These are phyloP conservation scores for Sporothrix humicola DNA, from an alignment of 2,329 filamentous ascomycete species.

Conservation along the genomic window DNA sequence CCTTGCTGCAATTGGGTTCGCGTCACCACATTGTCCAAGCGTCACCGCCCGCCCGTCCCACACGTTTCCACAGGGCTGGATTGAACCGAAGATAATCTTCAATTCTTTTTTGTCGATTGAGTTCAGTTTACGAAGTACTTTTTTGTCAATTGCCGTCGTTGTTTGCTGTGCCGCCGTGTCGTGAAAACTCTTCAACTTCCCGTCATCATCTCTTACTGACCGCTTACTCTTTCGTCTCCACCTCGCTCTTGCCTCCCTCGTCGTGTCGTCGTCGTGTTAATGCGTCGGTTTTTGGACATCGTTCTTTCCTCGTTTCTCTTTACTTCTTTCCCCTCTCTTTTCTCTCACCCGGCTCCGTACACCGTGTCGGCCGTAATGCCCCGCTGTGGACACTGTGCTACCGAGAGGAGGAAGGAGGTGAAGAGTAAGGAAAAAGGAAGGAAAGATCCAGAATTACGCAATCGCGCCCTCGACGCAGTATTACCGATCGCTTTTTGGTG, in stretches of 20 bases:
- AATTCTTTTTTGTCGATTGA: background rate
- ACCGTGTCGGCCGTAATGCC: background rate
- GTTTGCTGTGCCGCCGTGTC: background rate
- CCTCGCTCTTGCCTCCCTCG: slow-evolving; percentile 3
- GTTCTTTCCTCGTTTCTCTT: background rate
- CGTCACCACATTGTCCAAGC: slow-evolving; percentile 18
- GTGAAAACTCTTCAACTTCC: slow-evolving; percentile 5
- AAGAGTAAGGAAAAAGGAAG: no score
- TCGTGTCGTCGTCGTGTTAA: background rate
- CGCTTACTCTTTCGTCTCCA: slow-evolving; percentile 13
- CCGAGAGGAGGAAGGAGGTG: no score
- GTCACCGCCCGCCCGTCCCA: slow-evolving; percentile 21
- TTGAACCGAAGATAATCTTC: background rate
- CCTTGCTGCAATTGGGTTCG: slow-evolving; percentile 30
- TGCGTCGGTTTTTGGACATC: background rate
- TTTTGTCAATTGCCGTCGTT: background rate
- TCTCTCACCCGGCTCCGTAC: background rate
- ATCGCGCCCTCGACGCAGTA: slow-evolving; percentile 9
- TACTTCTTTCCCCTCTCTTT: background rate
- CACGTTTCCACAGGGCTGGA: slow-evolving; percentile 26
- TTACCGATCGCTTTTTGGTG: background rate
- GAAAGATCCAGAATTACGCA: background rate
- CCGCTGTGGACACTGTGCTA: slow-evolving; percentile 4
- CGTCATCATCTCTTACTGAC: slow-evolving; percentile 5
- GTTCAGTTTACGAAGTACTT: no score